Evolutionary conservation across 2,329 filamentous ascomycete genomes (phyloP).

Genomic region (Teratosphaeria viscida): DNA sequence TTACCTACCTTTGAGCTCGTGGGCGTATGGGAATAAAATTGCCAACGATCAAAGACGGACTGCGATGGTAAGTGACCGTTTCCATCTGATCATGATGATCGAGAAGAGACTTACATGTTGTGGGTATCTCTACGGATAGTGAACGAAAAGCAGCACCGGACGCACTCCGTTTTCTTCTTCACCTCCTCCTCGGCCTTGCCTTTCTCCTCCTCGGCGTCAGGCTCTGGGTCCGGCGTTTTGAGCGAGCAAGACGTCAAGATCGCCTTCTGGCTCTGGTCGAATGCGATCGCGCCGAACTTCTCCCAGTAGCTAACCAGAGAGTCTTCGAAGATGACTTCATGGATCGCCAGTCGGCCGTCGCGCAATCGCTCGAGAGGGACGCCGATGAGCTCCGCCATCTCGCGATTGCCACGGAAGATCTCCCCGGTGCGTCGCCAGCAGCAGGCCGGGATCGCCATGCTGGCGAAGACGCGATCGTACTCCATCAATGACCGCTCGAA

Average conservation of each 20-base stretch:
- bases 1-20: not conserved
- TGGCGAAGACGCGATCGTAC: conserved; percentile 95
- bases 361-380: conserved; percentile 82
- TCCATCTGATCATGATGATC: not conserved
- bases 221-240: conserved; percentile 58
- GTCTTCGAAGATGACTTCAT: conserved; percentile 92
- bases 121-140: conserved; percentile 90
- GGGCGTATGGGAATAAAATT: conserved; percentile 75
- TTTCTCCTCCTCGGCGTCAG: conserved; percentile 16
- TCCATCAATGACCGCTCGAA: conserved; percentile 95
- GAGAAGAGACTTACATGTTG: conserved; percentile 67
- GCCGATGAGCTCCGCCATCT: conserved; percentile 94
- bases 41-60: conserved; percentile 87
- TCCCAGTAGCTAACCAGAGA: conserved; percentile 97
- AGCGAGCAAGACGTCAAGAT: conserved; percentile 87
- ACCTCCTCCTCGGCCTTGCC: not conserved
- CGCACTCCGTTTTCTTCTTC: conserved; percentile 35
- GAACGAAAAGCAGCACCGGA: conserved; percentile 95
- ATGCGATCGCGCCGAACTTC: conserved; percentile 95
- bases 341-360: conserved; percentile 88
- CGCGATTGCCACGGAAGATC: conserved; percentile 94
- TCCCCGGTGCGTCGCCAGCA: conserved; percentile 95
- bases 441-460: conserved; percentile 96
- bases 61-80: conserved; percentile 28
- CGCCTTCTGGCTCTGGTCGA: conserved; percentile 86